Evolutionary conservation across 495 filamentous ascomycete genomes (phyloP).

Genomic region (Aspergillus cristatus): DNA sequence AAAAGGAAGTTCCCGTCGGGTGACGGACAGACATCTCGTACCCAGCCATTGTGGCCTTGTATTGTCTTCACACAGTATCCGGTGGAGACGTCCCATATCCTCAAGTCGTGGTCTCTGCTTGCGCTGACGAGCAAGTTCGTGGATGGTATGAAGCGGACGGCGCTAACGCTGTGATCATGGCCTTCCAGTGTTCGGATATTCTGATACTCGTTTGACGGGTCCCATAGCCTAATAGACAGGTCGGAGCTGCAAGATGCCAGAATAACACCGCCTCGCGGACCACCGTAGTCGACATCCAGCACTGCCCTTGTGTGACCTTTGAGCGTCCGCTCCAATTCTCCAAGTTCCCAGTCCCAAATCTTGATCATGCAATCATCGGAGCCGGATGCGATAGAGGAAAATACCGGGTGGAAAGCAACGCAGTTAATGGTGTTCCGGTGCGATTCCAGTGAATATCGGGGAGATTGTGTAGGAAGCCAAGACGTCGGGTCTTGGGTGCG

Average conservation of each 20-base stretch:
- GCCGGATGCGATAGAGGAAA: conserved; percentile 83
- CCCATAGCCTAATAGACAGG: conserved; percentile 93
- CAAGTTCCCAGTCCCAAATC: conserved; percentile 97
- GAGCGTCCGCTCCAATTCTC: conserved; percentile 82
- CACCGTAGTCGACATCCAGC: conserved; percentile 84
- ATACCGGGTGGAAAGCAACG: conserved; percentile 91
- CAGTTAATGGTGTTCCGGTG: conserved; percentile 77
- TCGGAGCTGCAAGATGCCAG: conserved; percentile 87
- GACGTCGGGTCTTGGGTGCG: conserved; percentile 74
- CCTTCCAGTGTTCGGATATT: conserved; percentile 89
- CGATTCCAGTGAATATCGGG: conserved; percentile 74
- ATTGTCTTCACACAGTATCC: conserved; percentile 85
- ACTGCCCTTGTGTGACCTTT: conserved; percentile 92
- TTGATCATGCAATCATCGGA: conserved; percentile 93
- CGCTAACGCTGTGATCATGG: conserved; percentile 86
- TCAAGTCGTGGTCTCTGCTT: conserved; percentile 66
- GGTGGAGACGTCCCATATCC: conserved; percentile 83
- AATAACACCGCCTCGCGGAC: conserved; percentile 73
- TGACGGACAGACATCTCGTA: conserved; percentile 74
- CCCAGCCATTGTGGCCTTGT: conserved; percentile 78
- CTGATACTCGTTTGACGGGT: conserved; percentile 88
- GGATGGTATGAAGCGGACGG: conserved; percentile 81
- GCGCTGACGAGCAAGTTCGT: conserved; percentile 81
- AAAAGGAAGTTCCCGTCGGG: conserved; percentile 76
- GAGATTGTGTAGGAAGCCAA: conserved; percentile 77